These are phyloP conservation scores for Drechslerella dactyloides DNA, from an alignment of 2,329 filamentous ascomycete species.

Conservation along the genomic window DNA sequence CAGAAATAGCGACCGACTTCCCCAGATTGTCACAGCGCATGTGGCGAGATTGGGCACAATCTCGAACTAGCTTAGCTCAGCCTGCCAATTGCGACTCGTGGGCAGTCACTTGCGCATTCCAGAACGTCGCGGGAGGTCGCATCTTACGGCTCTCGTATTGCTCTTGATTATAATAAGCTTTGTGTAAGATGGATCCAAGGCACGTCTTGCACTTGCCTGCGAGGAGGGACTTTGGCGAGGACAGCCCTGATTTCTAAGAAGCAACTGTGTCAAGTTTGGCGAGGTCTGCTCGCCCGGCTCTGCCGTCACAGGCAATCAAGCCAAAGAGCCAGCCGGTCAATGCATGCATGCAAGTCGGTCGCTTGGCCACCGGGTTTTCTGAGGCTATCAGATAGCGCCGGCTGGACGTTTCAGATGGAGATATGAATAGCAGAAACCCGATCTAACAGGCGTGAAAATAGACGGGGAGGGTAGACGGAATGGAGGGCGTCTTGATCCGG, in stretches of 20 bases:
- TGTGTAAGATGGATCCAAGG: no score
- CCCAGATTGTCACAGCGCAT: not conserved
- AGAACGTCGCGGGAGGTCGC: not conserved
- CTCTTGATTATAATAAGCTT: not conserved
- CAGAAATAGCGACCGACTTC: no score
- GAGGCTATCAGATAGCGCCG: slow-evolving; percentile 35
- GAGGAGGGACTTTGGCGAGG: slow-evolving; percentile 7
- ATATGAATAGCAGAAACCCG: not conserved
- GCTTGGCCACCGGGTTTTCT: not conserved
- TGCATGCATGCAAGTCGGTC: not conserved
- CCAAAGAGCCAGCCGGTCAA: not conserved
- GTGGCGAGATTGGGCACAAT: slow-evolving; percentile 7
- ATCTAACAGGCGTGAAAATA: slow-evolving; percentile 23
- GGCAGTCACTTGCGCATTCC: not conserved
- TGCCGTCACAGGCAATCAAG: slow-evolving; percentile 23
- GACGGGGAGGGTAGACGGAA: slow-evolving; percentile 16
- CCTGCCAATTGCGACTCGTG: not conserved
- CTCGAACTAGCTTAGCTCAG: slow-evolving; percentile 4
- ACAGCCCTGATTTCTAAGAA: slow-evolving; percentile 49
- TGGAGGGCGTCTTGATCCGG: slow-evolving; percentile 35
- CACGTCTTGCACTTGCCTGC: not conserved
- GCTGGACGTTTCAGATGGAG: slow-evolving; percentile 20
- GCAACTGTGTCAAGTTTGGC: slow-evolving; percentile 48
- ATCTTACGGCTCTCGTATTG: not conserved
- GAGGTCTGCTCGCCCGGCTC: slow-evolving; percentile 12